Percentiles rank a stretch among this genome's conserved stretches.
These are phyloP conservation scores for Candida taoyuanica DNA, from an alignment of 805 yeast genomes.

Conservation along the genomic window DNA sequence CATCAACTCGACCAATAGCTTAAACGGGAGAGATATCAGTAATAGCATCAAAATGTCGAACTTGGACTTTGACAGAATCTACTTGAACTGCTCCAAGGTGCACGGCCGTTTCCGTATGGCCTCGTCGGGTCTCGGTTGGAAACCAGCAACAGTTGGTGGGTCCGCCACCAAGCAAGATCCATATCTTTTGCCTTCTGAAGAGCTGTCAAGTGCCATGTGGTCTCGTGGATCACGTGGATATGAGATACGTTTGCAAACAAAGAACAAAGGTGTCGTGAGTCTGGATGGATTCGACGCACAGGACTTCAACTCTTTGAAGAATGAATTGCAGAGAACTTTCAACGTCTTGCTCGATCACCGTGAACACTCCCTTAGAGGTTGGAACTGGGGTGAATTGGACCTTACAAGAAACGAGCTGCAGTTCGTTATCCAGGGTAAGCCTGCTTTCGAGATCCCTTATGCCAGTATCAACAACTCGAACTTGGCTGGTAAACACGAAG, in stretches of 20 bases:
- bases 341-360: constrained; percentile 67
- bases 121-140: constrained; percentile 98
- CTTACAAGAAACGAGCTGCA: constrained; percentile 88
- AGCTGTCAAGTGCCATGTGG: constrained; percentile 79
- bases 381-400: constrained; percentile 98
- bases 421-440: constrained; percentile 81
- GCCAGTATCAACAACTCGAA: constrained; percentile 75
- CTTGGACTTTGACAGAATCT: constrained; percentile 84
- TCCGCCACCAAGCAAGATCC: constrained; percentile 56
- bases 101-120: constrained; percentile 93
- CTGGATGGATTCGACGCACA: constrained; percentile 90
- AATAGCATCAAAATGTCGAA: constrained; percentile 11
- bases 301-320: constrained; percentile 76
- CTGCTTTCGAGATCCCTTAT: constrained; percentile 89
- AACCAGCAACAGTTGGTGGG: constrained; percentile 51
- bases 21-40: too few relatives aligned
- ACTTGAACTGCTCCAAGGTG: constrained; percentile 76
- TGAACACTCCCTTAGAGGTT: constrained; percentile 94
- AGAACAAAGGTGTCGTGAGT: constrained; percentile 77
- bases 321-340: constrained; percentile 76
- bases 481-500: constrained; percentile 88
- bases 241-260: constrained; percentile 85
- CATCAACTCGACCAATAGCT: too few relatives aligned
- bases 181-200: constrained; percentile 84
- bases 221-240: constrained; percentile 90